Base-by-base conservation (phyloP, 2,329 filamentous ascomycete genomes). In the Talaromyces amestolkiae region DNA sequence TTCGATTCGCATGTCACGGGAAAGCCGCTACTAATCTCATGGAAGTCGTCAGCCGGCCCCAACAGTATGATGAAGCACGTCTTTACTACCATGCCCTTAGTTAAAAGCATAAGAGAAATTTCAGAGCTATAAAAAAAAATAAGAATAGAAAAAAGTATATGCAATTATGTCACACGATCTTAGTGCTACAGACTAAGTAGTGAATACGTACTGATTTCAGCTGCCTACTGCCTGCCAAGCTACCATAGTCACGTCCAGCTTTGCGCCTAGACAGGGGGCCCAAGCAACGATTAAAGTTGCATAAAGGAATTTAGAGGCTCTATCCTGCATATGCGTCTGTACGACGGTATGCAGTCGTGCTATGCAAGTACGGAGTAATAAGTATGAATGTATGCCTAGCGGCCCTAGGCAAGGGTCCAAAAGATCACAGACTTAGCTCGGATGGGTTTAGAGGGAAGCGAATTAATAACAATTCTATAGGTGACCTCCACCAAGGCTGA, bases 181-280 rank as follows among this genome's bases (percentile, higher is more conserved):
- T 35, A 37, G n/a, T 35, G 31, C 51, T 35, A 37, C 24, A 31
- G 7, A 13, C 53, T 56, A 37, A 37, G 33, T 56, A 56, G 33
- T 22, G 15, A 19, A 56, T 33, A 56, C 11, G 51, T 54, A n/a
- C 27, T 37, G 11, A 56, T 56, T 56, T 56, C 53, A 56, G 53
- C 53, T 56, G 53, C 53, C 53, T 56, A 56, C 53, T 37, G 31
- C 2, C 53, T 10, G n/a, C 53, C 53, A 56, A 56, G 53, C 51
- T 35, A 31, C 27, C 10, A 33, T 54, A 19, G 31, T 56, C 53
- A 56, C 53, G 33, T 24, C 33, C 37, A 24, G 31, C 17, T 56
- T 56, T 37, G 10, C 31, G 17, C 10, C 49, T 56, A 56, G 31
- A 35, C 31, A 56, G 31, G 49, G 49, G 7, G 10, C 7, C 15